A percentile compares a stretch with the other conserved stretches of the same genome.
phyloP scores from a whole-genome alignment of 2,329 filamentous ascomycete genomes.

The Ascochyta fabae region DNA sequence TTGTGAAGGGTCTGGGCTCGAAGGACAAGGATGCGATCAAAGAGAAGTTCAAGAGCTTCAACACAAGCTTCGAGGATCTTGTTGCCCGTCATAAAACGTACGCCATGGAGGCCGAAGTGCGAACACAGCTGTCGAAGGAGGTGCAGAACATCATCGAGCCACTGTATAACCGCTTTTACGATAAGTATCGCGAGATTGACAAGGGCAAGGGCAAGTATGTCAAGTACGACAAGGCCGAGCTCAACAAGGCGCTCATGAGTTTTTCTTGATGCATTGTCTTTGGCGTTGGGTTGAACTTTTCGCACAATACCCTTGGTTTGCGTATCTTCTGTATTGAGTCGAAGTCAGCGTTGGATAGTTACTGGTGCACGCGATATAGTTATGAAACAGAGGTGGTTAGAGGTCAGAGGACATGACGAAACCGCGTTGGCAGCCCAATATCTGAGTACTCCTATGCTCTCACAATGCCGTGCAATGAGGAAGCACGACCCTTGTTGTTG shows the following conservation, averaged over 20 bases:
- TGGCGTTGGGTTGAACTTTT: slow-evolving; percentile 32
- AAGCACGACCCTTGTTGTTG: background rate
- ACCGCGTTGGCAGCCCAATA: background rate
- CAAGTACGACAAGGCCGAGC: slow-evolving; percentile 89
- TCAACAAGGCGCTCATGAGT: slow-evolving; percentile 67
- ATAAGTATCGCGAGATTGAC: slow-evolving; percentile 95
- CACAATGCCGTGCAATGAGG: background rate
- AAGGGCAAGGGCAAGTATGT: slow-evolving; percentile 98
- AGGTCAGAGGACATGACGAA: background rate
- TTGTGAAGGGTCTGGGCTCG: slow-evolving; percentile 81
- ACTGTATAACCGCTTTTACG: slow-evolving; percentile 93
- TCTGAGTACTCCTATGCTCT: background rate
- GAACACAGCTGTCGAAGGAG: slow-evolving; percentile 78
- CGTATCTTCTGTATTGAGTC: slow-evolving; percentile 10
- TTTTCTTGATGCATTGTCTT: slow-evolving; percentile 44
- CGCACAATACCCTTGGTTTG: slow-evolving; percentile 45
- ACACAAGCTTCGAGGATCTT: slow-evolving; percentile 87
- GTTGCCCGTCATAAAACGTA: slow-evolving; percentile 81
- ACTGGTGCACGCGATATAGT: slow-evolving; percentile 1
- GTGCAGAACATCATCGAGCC: slow-evolving; percentile 92
- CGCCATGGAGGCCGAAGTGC: slow-evolving; percentile 90
- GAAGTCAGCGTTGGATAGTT: background rate
- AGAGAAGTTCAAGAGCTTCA: slow-evolving; percentile 93
- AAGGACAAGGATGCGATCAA: slow-evolving; percentile 98
- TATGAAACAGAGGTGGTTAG: background rate